phyloP scores from a whole-genome alignment of 1,284 basidiomycete genomes.

The Irpex sp. region DNA sequence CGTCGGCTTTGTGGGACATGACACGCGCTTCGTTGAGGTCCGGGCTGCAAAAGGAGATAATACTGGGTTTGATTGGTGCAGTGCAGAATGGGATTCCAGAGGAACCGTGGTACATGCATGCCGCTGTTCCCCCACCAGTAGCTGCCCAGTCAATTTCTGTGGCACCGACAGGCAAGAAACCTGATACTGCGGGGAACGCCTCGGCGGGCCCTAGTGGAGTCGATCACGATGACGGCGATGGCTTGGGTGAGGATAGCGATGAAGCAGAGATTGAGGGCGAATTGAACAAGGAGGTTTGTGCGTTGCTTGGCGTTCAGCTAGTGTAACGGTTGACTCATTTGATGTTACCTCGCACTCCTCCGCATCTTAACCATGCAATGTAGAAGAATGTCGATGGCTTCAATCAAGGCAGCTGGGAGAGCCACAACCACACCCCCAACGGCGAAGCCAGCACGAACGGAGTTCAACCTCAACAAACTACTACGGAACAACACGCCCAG shows the following conservation, averaged over 20 bases:
- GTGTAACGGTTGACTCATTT: conserved; percentile 2
- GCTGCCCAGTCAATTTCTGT: background rate
- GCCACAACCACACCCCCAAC: conserved; percentile 10
- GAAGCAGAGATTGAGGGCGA: conserved; percentile 26
- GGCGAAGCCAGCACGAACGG: background rate
- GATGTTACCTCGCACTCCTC: background rate
- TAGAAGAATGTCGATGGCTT: background rate
- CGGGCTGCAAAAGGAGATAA: conserved; percentile 55
- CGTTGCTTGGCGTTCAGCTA: background rate
- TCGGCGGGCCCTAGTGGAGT: conserved; percentile 8
- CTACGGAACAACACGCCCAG: background rate
- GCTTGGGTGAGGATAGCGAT: conserved; percentile 22
- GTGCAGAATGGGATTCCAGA: conserved; percentile 53
- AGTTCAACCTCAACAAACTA: background rate
- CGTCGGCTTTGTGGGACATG: conserved; percentile 64
- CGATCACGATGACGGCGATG: background rate
- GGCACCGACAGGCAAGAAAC: background rate
- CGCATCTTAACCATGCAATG: background rate
- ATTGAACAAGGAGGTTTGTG: conserved; percentile 25
- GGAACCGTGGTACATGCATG: conserved; percentile 20
- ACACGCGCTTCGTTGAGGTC: conserved; percentile 50
- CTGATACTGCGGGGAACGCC: background rate
- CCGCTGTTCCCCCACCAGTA: background rate
- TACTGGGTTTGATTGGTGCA: conserved; percentile 49
- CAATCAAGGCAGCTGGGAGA: conserved; percentile 2